Percentiles rank a stretch among this genome's conserved stretches.
Evolutionary conservation across 1,284 basidiomycete species (phyloP).

Genomic region (Tremellales sp.): DNA sequence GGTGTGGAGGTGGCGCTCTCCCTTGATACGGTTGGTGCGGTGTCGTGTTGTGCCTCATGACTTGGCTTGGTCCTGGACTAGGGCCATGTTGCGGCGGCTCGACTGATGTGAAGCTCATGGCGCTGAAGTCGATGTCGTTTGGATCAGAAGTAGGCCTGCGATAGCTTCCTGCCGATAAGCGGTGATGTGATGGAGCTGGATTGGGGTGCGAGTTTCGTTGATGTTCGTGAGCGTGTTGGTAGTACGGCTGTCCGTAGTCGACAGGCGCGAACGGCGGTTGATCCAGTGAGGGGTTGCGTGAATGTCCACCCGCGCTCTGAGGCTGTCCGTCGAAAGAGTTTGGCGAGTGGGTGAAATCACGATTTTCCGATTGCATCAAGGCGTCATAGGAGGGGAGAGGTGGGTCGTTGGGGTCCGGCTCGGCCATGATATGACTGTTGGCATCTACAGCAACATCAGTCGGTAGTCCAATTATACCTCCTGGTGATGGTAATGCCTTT

Average conservation of each 20-base stretch:
- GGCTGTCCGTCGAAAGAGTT: constrained; percentile 11
- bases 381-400: constrained; percentile 35
- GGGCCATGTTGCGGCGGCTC: constrained; percentile 9
- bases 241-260: constrained; percentile 33
- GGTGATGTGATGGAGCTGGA: constrained; percentile 1
- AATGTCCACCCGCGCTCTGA: neutral
- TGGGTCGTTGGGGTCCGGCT: constrained; percentile 20
- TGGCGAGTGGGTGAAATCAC: constrained; percentile 17
- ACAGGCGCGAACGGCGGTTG: constrained; percentile 40
- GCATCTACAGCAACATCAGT: too few relatives aligned
- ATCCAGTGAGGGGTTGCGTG: constrained; percentile 20
- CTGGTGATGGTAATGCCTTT: neutral
- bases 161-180: constrained; percentile 11
- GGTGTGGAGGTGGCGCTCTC: constrained; percentile 9
- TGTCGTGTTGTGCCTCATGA: constrained; percentile 12
- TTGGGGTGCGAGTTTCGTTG: constrained; percentile 5
- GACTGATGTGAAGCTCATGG: constrained; percentile 8
- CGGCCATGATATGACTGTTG: constrained; percentile 1
- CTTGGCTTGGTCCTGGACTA: neutral
- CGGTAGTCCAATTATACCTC: too few relatives aligned
- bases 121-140: constrained; percentile 12
- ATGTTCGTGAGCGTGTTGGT: constrained; percentile 6
- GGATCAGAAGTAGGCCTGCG: neutral
- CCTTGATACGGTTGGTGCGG: constrained; percentile 5
- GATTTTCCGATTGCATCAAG: constrained; percentile 28